Conservation (phyloP, 2,329 filamentous ascomycete species). For the Acrodontium crateriforme region DNA sequence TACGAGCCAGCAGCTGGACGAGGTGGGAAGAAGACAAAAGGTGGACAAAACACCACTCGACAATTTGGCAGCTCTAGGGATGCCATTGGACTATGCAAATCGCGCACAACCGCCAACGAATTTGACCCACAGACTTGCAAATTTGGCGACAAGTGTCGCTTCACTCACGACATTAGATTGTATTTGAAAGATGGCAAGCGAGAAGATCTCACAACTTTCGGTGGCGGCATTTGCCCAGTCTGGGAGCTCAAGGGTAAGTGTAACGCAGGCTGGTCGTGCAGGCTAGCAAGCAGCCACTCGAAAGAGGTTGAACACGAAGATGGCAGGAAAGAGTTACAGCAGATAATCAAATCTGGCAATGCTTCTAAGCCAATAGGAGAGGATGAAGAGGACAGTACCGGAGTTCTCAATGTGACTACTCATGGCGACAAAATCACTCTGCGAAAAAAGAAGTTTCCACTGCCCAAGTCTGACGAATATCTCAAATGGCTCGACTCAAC, state of each 20-base stretch:
- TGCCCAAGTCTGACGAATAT: slow-evolving; percentile 62
- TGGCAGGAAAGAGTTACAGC: slow-evolving; percentile 67
- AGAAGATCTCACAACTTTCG: slow-evolving; percentile 63
- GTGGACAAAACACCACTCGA: slow-evolving; percentile 72
- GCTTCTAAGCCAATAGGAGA: slow-evolving; percentile 35
- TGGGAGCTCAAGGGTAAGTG: slow-evolving; percentile 67
- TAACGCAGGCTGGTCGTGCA: slow-evolving; percentile 81
- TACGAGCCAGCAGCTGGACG: slow-evolving; percentile 11
- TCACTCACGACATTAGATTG: slow-evolving; percentile 69
- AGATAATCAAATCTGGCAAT: slow-evolving; percentile 36
- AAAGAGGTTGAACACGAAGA: slow-evolving; percentile 64
- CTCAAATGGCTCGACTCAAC: slow-evolving; percentile 64
- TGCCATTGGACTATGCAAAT: slow-evolving; percentile 62
- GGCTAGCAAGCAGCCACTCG: slow-evolving; percentile 79
- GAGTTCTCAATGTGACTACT: slow-evolving; percentile 62
- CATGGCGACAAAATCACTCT: slow-evolving; percentile 60
- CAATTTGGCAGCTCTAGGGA: slow-evolving; percentile 71
- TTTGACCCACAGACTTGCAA: slow-evolving; percentile 66
- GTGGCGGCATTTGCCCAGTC: slow-evolving; percentile 66
- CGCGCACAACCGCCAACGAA: slow-evolving; percentile 56
- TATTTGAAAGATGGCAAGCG: slow-evolving; percentile 76
- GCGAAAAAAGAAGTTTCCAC: slow-evolving; percentile 55
- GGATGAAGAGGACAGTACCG: slow-evolving; percentile 35
- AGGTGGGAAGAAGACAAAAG: slow-evolving; percentile 38
- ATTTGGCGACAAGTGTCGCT: slow-evolving; percentile 68